Base-by-base conservation (phyloP, 108 stramenopile genomes). In the Stephanodiscus triporus region DNA sequence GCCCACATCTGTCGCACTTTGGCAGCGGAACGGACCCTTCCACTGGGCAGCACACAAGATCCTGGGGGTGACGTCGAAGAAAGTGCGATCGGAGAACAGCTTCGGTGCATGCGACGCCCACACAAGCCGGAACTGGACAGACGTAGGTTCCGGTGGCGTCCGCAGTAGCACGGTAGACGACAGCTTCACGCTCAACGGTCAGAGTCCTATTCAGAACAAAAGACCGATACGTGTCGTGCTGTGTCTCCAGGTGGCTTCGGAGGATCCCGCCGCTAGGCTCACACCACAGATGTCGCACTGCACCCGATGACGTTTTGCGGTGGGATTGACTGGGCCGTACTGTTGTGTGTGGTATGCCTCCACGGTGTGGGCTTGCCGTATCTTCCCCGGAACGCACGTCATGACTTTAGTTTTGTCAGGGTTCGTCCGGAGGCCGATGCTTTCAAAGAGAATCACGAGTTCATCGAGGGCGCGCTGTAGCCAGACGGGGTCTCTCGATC, bases 381-480 rank as follows among this genome's bases (percentile, higher is more conserved):
- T 49, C 5, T 49, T 49, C 19, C 48, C 48, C 2, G 48, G 16
- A 6, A 49, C 32, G 24, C 26, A 26, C 22, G 49, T 26, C 72
- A 73, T 63, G 17, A 40, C 37, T 57, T 73, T 51, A 2, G 72
- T 73, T 42, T 73, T 73, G 62, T 63, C 17, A 2, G 55, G 16
- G 27, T 73, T 73, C 60, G 32, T 63, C 45, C 45, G 3, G 20
- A 73, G 62, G 9, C 72, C 72, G 2, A 63, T 11, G 14, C 26
- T 10, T 13, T 19, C 27, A 57, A 73, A n/a, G n/a, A n/a, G n/a
- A 3, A 49, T 62, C 3, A 26, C 29, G 9, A 73, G n/a, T 3
- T 27, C 16, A 19, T 63, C 63, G 11, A 73, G 16, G 10, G 62
- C 32, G 11, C 10, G 4, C 32, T 73, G 72, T 2, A 63, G 42